Evolutionary conservation across 2,329 filamentous ascomycete genomes (phyloP).

Genomic region (Rutstroemia sp.): DNA sequence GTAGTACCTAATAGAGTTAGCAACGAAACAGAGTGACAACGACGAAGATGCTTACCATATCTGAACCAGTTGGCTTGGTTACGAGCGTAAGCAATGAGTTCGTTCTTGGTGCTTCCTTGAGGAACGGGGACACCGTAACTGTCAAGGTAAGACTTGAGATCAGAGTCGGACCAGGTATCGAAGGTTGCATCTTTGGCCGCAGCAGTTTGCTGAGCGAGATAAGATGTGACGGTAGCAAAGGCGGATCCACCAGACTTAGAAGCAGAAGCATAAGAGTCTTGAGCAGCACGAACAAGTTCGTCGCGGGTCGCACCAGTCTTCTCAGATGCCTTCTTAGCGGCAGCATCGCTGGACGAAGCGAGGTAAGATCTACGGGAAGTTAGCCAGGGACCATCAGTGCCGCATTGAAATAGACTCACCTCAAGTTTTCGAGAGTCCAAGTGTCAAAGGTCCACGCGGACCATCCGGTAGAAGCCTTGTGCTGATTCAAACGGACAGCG

Average conservation of each 20-base stretch:
- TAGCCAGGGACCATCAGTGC: neutral
- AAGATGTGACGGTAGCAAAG: slow-evolving; percentile 64
- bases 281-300: slow-evolving; percentile 61
- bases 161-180: slow-evolving; percentile 59
- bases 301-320: slow-evolving; percentile 61
- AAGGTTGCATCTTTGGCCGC: slow-evolving; percentile 59
- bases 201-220: slow-evolving; percentile 58
- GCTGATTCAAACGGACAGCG: slow-evolving; percentile 63
- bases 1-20: slow-evolving; percentile 36
- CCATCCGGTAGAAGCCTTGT: slow-evolving; percentile 62
- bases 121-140: slow-evolving; percentile 56
- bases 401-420: slow-evolving; percentile 33
- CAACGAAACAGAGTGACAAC: neutral
- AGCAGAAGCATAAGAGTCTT: slow-evolving; percentile 52
- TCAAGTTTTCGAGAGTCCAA: slow-evolving; percentile 63
- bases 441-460: slow-evolving; percentile 76
- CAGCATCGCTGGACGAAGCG: slow-evolving; percentile 41
- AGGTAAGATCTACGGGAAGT: slow-evolving; percentile 37
- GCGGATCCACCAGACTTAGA: slow-evolving; percentile 48
- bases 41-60: slow-evolving; percentile 43
- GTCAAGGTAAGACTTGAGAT: slow-evolving; percentile 69
- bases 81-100: slow-evolving; percentile 63
- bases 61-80: slow-evolving; percentile 70
- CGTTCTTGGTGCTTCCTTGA: slow-evolving; percentile 39
- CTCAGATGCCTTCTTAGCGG: slow-evolving; percentile 51